These are phyloP conservation scores for Trichosporon ovoides DNA, from an alignment of 1,284 basidiomycete species.

Conservation along the genomic window DNA sequence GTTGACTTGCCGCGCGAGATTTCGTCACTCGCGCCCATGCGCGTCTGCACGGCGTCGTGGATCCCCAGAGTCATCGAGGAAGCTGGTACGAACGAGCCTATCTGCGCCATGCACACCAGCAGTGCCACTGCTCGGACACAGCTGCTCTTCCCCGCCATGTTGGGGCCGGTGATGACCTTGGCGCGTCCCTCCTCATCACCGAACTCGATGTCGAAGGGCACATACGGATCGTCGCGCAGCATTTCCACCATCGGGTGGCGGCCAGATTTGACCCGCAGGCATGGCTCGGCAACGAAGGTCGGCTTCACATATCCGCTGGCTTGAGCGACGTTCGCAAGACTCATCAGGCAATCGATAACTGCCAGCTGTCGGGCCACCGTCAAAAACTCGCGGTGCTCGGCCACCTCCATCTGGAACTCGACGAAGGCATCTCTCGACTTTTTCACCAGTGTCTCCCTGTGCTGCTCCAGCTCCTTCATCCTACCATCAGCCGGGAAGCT, in stretches of 20 bases:
- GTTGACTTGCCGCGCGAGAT: conserved; percentile 77
- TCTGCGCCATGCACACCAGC: conserved; percentile 52
- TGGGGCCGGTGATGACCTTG: conserved; percentile 64
- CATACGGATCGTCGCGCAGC: conserved; percentile 68
- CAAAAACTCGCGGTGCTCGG: conserved; percentile 64
- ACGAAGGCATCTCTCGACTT: conserved; percentile 62
- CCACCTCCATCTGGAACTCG: conserved; percentile 65
- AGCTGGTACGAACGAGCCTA: conserved; percentile 61
- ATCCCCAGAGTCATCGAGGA: conserved; percentile 64
- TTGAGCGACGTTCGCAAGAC: conserved; percentile 41
- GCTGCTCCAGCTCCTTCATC: conserved; percentile 68
- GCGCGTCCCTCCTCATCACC: conserved; percentile 53
- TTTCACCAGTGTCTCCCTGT: conserved; percentile 66
- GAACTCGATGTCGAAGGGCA: conserved; percentile 55
- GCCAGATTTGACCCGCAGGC: conserved; percentile 49
- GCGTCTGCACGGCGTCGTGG: conserved; percentile 79
- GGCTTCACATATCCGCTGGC: conserved; percentile 58
- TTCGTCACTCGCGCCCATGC: conserved; percentile 65
- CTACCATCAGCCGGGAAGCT: conserved; percentile 15
- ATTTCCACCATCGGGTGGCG: conserved; percentile 73
- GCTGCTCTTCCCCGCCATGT: conserved; percentile 52
- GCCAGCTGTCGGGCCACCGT: conserved; percentile 69
- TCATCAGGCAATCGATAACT: conserved; percentile 53
- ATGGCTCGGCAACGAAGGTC: conserved; percentile 62
- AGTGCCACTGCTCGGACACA: conserved; percentile 43